Evolutionary conservation across 2,329 filamentous ascomycete genomes (phyloP).

Genomic region (Xylaria sp.): DNA sequence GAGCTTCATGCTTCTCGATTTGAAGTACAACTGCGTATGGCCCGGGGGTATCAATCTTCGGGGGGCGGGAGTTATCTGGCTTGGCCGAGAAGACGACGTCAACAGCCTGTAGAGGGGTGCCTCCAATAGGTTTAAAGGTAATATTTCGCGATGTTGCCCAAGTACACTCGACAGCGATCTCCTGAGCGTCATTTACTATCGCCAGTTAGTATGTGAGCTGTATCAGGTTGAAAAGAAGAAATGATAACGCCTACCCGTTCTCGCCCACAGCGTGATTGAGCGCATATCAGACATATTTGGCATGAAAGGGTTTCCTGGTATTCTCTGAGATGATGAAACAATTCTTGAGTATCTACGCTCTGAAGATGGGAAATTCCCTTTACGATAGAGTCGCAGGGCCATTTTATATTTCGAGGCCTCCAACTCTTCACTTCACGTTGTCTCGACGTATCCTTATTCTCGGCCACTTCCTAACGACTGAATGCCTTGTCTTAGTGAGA

Average conservation of each 20-base stretch:
- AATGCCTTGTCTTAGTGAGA: slow-evolving; percentile 17
- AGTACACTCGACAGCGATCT: slow-evolving; percentile 34
- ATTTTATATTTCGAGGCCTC: slow-evolving; percentile 21
- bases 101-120: slow-evolving; percentile 38
- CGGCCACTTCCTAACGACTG: neutral
- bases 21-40: slow-evolving; percentile 8
- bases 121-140: slow-evolving; percentile 7
- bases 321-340: neutral
- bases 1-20: neutral
- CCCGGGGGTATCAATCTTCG: neutral
- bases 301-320: neutral
- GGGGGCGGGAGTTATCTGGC: neutral
- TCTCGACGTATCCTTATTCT: neutral
- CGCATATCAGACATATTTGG: slow-evolving; percentile 24
- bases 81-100: slow-evolving; percentile 38
- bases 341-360: neutral
- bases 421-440: neutral
- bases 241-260: slow-evolving; percentile 24
- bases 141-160: slow-evolving; percentile 32
- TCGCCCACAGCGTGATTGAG: slow-evolving; percentile 19
- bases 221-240: neutral
- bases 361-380: neutral
- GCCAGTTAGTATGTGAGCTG: neutral
- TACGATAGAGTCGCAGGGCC: neutral
- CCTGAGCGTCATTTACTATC: slow-evolving; percentile 24